These are phyloP conservation scores for Penicillium sp. DNA, from an alignment of 2,329 filamentous ascomycete genomes.

Conservation along the genomic window DNA sequence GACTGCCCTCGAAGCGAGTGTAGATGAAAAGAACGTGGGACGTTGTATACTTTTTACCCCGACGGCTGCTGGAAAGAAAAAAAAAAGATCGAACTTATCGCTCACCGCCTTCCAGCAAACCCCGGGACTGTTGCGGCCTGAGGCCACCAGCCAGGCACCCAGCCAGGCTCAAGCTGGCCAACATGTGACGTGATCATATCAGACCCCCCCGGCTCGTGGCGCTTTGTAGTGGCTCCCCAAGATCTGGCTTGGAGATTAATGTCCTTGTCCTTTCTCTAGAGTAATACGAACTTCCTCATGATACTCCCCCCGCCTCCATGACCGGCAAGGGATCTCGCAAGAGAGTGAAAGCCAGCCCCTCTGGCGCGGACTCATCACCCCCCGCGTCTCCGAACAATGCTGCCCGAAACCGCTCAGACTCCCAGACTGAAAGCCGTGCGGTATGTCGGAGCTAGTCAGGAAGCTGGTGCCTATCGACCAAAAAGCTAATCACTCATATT, in stretches of 20 bases:
- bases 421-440: constrained; percentile 29
- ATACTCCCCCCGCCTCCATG: constrained; percentile 35
- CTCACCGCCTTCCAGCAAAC: constrained; percentile 21
- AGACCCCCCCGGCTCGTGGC: constrained; percentile 22
- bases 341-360: constrained; percentile 45
- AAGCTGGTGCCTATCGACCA: neutral
- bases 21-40: constrained; percentile 13
- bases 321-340: constrained; percentile 47
- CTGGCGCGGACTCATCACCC: constrained; percentile 34
- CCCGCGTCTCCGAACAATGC: constrained; percentile 28
- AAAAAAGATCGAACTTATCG: constrained; percentile 31
- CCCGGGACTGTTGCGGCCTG: constrained; percentile 22
- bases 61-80: constrained; percentile 19
- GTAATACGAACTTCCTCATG: constrained; percentile 34
- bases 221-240: constrained; percentile 6
- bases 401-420: constrained; percentile 28
- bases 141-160: constrained; percentile 27
- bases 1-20: constrained; percentile 21
- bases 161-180: constrained; percentile 24
- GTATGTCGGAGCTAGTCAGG: constrained; percentile 30
- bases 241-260: constrained; percentile 8
- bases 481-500: constrained; percentile 13
- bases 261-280: constrained; percentile 3
- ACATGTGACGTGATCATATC: constrained; percentile 43
- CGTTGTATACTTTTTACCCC: constrained; percentile 20